Base-by-base conservation (phyloP, 2,329 filamentous ascomycete genomes). In the Seiridium cupressi region DNA sequence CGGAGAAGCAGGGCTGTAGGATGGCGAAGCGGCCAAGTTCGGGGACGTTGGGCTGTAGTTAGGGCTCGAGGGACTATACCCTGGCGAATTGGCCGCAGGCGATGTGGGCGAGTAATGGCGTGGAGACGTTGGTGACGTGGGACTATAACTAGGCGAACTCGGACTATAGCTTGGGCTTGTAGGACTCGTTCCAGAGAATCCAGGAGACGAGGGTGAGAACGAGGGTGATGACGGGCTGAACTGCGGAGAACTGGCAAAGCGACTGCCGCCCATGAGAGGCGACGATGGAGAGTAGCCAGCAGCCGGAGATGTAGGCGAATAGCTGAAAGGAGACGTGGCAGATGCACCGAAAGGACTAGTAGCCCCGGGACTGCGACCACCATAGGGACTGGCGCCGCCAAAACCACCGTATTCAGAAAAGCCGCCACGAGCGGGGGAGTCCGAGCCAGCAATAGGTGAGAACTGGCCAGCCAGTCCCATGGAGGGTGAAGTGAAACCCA, bases 371-470 rank as follows among this genome's bases (percentile, higher is more conserved):
- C 89, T 92, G 65, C 86, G 81, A 62, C 84, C 83, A 42, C 81
- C 81, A 70, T 88, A 91, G 1, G 91, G 89, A 71, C 90, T 93
- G 76, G 79, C 77, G 34, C 77, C 73, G 59, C 83, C 83, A 63
- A 82, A 80, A 58, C 74, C 79, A 55, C 81, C 78, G 59, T 88
- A 88, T 65, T 85, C 84, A 3, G 84, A 85, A 61, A 82, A 83
- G 69, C 91, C 92, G 51, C 88, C 88, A 51, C 81, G 79, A 36
- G 89, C 85, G 59, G 81, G 79, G 38, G 89, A 85, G 62, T 92
- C 90, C 59, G 93, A 94, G 35, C 89, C 90, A 56, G 86, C 87
- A 70, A 95, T 92, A 55, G 91, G 91, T 40, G 91, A 95, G 82
- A 90, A 90, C 73, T 85, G 84, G 71, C 80, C 85, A 44, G 51